These are phyloP conservation scores for Peltaster fructicola DNA, from an alignment of 2,329 filamentous ascomycete genomes.

Conservation along the genomic window DNA sequence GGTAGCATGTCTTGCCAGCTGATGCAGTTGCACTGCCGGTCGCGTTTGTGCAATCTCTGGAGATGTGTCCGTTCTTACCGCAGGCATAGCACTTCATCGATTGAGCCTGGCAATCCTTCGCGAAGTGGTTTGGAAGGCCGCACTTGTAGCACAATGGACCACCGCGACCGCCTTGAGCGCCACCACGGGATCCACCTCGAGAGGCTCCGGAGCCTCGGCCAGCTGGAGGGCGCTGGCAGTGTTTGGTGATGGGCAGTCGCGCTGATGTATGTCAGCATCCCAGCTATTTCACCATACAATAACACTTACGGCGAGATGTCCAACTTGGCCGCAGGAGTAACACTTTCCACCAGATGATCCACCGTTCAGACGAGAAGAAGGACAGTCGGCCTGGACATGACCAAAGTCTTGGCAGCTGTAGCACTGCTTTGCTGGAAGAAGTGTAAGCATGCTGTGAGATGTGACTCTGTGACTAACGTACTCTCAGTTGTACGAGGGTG, in stretches of 20 bases:
- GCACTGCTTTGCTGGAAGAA: conserved; percentile 72
- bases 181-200: conserved; percentile 50
- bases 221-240: conserved; percentile 30
- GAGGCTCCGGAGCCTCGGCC: conserved; percentile 45
- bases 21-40: conserved; percentile 93
- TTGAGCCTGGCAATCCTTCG: conserved; percentile 93
- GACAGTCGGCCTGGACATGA: conserved; percentile 97
- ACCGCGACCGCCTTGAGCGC: conserved; percentile 49
- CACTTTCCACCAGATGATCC: conserved; percentile 70
- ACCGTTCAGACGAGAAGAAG: conserved; percentile 77
- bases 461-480: conserved; percentile 24
- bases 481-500: conserved; percentile 88
- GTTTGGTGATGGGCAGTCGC: conserved; percentile 66
- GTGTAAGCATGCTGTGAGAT: conserved; percentile 8
- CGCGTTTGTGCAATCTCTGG: conserved; percentile 84
- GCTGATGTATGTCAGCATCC: conserved; percentile 28
- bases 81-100: conserved; percentile 98
- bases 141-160: conserved; percentile 53
- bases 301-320: conserved; percentile 73
- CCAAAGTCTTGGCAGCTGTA: conserved; percentile 98
- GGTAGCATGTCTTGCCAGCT: conserved; percentile 96
- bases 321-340: conserved; percentile 89
- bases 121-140: conserved; percentile 87
- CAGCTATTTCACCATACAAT: no score
- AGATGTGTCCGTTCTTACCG: conserved; percentile 88